Evolutionary conservation across 352 stramenopile species (phyloP).

Genomic region (Paralagenidium karlingii): DNA sequence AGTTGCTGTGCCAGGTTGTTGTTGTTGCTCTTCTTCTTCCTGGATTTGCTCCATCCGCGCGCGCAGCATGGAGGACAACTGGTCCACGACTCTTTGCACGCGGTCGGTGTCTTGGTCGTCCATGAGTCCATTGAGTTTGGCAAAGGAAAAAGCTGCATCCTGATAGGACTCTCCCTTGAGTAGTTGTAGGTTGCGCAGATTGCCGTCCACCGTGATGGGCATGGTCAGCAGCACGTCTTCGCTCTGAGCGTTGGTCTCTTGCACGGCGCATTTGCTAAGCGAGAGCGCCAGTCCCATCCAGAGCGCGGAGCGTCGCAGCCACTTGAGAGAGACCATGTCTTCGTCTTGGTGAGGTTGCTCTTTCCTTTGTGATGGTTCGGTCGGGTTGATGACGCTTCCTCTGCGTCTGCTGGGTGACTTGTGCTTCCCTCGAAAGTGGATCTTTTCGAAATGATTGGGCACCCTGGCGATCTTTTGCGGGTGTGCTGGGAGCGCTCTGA

Average conservation of each 20-base stretch:
- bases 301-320: too few species aligned
- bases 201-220: constrained; percentile 49
- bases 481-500: too few species aligned
- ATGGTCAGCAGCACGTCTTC: constrained; percentile 56
- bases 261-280: background rate
- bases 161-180: constrained; percentile 54
- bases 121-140: constrained; percentile 41
- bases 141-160: constrained; percentile 45
- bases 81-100: constrained; percentile 41
- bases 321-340: too few species aligned
- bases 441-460: too few species aligned
- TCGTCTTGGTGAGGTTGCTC: too few species aligned
- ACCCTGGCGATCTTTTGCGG: too few species aligned
- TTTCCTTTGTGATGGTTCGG: too few species aligned
- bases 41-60: constrained; percentile 44
- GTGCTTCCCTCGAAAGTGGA: too few species aligned
- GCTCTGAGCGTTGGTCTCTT: background rate
- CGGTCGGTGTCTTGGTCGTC: constrained; percentile 24
- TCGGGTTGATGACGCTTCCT: too few species aligned
- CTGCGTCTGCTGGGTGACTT: too few species aligned
- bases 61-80: constrained; percentile 53
- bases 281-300: too few species aligned
- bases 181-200: constrained; percentile 41
- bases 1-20: too few species aligned
- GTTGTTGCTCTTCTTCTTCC: constrained; percentile 6